Conservation (phyloP, 805 yeast genomes). For the Candida manassasensis region DNA sequence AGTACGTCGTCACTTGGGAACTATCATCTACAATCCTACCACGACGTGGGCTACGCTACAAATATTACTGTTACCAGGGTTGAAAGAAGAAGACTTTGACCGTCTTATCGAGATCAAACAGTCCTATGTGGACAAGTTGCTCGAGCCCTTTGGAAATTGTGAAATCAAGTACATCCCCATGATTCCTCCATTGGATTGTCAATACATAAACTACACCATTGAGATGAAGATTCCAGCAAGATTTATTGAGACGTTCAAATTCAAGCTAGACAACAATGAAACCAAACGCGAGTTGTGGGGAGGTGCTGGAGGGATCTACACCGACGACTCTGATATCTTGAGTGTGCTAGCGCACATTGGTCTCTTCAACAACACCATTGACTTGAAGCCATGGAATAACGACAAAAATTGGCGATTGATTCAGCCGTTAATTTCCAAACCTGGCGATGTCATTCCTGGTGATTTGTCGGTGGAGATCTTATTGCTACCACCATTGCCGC, state of each 20-base stretch:
- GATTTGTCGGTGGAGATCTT: conserved; percentile 57
- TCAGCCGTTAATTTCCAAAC: conserved; percentile 15
- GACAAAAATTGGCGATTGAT: conserved; percentile 18
- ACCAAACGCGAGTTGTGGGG: conserved; percentile 71
- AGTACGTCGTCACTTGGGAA: conserved; percentile 42
- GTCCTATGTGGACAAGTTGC: conserved; percentile 20
- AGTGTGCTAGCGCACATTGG: conserved; percentile 76
- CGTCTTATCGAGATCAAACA: conserved; percentile 25
- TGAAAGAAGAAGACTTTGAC: conserved; percentile 26
- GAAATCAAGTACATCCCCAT: conserved; percentile 28
- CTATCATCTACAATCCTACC: conserved; percentile 52
- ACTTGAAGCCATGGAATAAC: conserved; percentile 29
- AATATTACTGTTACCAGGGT: conserved; percentile 23
- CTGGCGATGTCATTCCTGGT: conserved; percentile 21
- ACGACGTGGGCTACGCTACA: conserved; percentile 46
- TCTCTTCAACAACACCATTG: conserved; percentile 35
- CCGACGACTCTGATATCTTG: conserved; percentile 88
- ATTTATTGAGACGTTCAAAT: conserved; percentile 34
- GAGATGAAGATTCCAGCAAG: conserved; percentile 54
- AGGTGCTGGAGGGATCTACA: conserved; percentile 68
- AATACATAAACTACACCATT: conserved; percentile 38
- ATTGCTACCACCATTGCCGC: conserved; percentile 63
- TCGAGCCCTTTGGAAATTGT: conserved; percentile 16
- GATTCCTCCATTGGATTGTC: conserved; percentile 34
- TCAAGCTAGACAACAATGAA: conserved; percentile 39